Base-by-base conservation (phyloP, 768 basidiomycete species). In the Russula sp. region DNA sequence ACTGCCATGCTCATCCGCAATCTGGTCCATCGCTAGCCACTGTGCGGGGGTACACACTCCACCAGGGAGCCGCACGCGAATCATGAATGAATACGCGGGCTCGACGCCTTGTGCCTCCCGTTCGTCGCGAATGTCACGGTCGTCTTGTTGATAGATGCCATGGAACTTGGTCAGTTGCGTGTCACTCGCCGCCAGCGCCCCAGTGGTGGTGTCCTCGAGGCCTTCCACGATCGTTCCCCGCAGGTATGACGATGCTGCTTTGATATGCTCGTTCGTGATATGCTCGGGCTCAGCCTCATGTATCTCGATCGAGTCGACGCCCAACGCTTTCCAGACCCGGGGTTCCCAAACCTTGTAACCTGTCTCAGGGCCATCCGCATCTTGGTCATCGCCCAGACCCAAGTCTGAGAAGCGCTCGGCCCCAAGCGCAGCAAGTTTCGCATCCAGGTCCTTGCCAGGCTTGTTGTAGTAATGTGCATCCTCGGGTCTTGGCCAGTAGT, bases 381-480 rank as follows among this genome's bases (percentile, higher is more conserved):
- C 96, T 73, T 98, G 96, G 73, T 99, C 97, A 71, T 99, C 93
- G 38, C 93, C 97, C 11, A 98, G 80, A 2, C 95, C 94, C 14
- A 97, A 71, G 32, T 79, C 76, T 6, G 79, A 85, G 56, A 95
- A 77, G 50, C 90, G 85, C 69, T 88, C 77, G 16, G 83, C 93
- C 46, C 93, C 92, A 48, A 97, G 83, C 55, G 82, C 81, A 70
- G 86, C 84, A 18, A 98, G 78, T 18, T 86, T 85, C 25, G 79
- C 75, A 74, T 94, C 87, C 55, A 98, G 84, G 64, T 98, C 96
- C 74, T 93, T 95, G 18, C 86, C 83, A 0, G 96, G 86, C 74
- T 93, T 97, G 81, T 98, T 99, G 80, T 98, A 99, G 74, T 96
- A 98, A 69, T 93, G 90, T n/a, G 87, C 87, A 70, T 98, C 97